These are phyloP conservation scores for Hypoxylon sp. DNA, from an alignment of 2,329 filamentous ascomycete genomes.

Conservation along the genomic window DNA sequence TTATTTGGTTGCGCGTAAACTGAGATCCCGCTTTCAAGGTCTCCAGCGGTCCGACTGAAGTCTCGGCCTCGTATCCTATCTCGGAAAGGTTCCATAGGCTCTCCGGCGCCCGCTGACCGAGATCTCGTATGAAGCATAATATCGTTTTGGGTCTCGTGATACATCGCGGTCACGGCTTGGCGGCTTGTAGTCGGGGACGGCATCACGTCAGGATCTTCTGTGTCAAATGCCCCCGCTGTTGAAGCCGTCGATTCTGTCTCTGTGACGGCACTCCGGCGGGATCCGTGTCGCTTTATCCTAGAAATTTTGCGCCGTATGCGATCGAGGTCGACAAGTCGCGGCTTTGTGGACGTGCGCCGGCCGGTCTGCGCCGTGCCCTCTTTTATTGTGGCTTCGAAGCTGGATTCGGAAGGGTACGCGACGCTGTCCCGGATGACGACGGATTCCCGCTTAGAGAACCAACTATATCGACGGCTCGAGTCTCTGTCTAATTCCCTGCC, in stretches of 20 bases:
- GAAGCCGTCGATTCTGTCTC: slow-evolving; percentile 1
- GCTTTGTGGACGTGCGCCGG: slow-evolving; percentile 16
- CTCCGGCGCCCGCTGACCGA: background rate
- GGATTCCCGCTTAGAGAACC: slow-evolving; percentile 14
- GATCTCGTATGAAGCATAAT: slow-evolving; percentile 2
- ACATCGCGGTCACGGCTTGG: slow-evolving; percentile 17
- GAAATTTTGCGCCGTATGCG: slow-evolving; percentile 10
- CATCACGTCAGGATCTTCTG: background rate
- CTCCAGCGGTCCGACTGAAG: slow-evolving; percentile 9
- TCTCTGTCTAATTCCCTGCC: slow-evolving; percentile 12
- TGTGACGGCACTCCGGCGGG: background rate
- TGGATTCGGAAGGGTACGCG: slow-evolving; percentile 29
- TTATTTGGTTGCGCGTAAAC: background rate
- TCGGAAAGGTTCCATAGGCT: background rate
- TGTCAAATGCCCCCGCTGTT: background rate
- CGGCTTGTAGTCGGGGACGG: slow-evolving; percentile 1
- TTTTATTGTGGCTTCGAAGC: slow-evolving; percentile 31
- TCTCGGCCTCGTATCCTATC: slow-evolving; percentile 2
- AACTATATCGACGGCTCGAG: background rate
- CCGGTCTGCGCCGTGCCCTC: slow-evolving; percentile 28
- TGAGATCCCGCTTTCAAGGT: background rate
- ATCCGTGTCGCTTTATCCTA: background rate
- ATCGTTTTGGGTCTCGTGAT: slow-evolving; percentile 19
- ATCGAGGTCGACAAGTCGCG: slow-evolving; percentile 27
- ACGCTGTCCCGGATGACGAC: slow-evolving; percentile 33